These are phyloP conservation scores for Lumnitzera littorea DNA, from an alignment of 345 rosid species.

Conservation along the genomic window DNA sequence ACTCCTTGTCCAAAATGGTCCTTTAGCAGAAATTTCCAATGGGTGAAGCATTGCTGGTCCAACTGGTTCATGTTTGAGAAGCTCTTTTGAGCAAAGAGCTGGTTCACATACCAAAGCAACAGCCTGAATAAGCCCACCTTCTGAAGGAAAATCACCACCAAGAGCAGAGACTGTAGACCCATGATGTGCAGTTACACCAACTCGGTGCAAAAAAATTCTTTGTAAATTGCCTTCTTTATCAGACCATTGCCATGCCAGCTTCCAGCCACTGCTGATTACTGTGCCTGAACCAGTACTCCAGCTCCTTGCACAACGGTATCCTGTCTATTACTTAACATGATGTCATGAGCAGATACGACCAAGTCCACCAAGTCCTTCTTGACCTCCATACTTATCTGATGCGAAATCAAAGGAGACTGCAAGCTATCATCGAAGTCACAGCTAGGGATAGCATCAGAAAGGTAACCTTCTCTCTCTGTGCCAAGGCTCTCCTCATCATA, in stretches of 20 bases:
- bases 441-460: conserved; percentile 53
- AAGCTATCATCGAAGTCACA: conserved; percentile 67
- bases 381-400: conserved; percentile 66
- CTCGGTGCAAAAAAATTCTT: conserved; percentile 79
- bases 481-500: conserved; percentile 79
- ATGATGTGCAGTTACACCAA: conserved; percentile 51
- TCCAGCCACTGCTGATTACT: conserved; percentile 98
- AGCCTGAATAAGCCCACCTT: conserved; percentile 58
- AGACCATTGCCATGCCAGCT: conserved; percentile 95
- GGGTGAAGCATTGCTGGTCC: conserved; percentile 97
- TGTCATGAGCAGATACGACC: conserved; percentile 40
- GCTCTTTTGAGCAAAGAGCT: conserved; percentile 71
- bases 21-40: conserved; percentile 45
- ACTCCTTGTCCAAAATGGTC: conserved; percentile 84
- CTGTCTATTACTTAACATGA: conserved; percentile 44
- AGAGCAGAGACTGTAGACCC: conserved; percentile 65
- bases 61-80: conserved; percentile 42
- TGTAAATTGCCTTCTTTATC: conserved; percentile 76
- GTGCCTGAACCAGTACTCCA: conserved; percentile 44
- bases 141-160: conserved; percentile 48
- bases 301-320: conserved; percentile 53
- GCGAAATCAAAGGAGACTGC: conserved; percentile 86
- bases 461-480: conserved; percentile 65
- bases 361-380: conserved; percentile 15
- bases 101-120: conserved; percentile 91